These are phyloP conservation scores for Diaporthe destruens DNA, from an alignment of 2,329 filamentous ascomycete species.

Conservation along the genomic window DNA sequence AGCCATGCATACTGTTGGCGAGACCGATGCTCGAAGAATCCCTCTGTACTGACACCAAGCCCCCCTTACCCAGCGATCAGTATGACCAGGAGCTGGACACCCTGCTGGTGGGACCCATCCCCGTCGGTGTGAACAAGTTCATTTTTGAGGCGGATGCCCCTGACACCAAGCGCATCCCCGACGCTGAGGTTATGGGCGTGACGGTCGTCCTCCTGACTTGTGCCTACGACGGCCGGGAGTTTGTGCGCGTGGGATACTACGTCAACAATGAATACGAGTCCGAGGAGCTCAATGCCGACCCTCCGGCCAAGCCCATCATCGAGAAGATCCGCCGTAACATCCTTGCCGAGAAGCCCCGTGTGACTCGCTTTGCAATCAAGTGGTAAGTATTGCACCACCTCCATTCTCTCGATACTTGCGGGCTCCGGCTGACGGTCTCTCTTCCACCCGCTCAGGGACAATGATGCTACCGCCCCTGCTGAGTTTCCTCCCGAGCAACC, in stretches of 20 bases:
- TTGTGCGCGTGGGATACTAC: constrained; percentile 98
- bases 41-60: constrained; percentile 16
- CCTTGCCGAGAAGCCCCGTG: constrained; percentile 95
- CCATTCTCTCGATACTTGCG: neutral
- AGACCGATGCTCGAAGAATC: constrained; percentile 32
- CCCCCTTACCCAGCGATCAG: constrained; percentile 74
- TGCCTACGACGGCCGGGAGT: constrained; percentile 95
- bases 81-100: constrained; percentile 99
- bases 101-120: constrained; percentile 96
- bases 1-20: constrained; percentile 55
- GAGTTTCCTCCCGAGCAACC: constrained; percentile 98
- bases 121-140: constrained; percentile 98
- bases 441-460: constrained; percentile 75
- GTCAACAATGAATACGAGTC: constrained; percentile 99
- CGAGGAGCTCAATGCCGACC: constrained; percentile 88
- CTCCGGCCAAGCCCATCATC: constrained; percentile 90
- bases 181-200: constrained; percentile 94
- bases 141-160: constrained; percentile 96
- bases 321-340: constrained; percentile 94
- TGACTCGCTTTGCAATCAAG: constrained; percentile 98
- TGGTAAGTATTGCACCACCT: constrained; percentile 72
- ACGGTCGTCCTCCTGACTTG: constrained; percentile 97
- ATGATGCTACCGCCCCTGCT: constrained; percentile 94
- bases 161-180: constrained; percentile 89
- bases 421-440: constrained; percentile 12